These are phyloP conservation scores for Yamadazyma atmosphaerica DNA, from an alignment of 1,139 yeast genomes.

Conservation along the genomic window DNA sequence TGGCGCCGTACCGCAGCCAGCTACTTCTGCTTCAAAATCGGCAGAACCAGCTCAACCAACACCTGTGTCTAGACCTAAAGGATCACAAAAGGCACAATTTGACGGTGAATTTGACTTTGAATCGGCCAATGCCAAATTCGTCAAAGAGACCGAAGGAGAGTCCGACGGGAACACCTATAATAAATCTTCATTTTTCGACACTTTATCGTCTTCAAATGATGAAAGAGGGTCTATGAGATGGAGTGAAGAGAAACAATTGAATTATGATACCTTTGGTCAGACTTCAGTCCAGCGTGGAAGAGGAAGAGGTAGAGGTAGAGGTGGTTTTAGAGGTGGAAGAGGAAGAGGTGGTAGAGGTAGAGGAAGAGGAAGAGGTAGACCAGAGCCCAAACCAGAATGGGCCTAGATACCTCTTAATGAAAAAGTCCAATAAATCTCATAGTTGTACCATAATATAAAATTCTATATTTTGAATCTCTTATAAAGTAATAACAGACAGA, in stretches of 20 bases:
- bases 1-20: conserved; percentile 10
- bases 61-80: conserved; percentile 13
- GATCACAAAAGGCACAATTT: conserved; percentile 15
- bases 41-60: conserved; percentile 13
- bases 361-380: conserved; percentile 29
- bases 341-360: conserved; percentile 22
- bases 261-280: conserved; percentile 71
- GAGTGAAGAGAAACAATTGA: conserved; percentile 60
- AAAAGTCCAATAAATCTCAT: too few relatives aligned
- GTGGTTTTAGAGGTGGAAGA: conserved; percentile 30
- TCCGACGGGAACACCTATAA: conserved; percentile 44
- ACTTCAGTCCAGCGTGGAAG: conserved; percentile 29
- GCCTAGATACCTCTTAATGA: conserved; percentile 12
- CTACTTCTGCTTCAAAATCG: conserved; percentile 11
- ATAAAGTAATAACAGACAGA: too few relatives aligned
- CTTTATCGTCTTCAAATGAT: conserved; percentile 61
- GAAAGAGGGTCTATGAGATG: conserved; percentile 50
- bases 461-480: neutral
- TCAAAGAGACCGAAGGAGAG: conserved; percentile 32
- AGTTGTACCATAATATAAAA: neutral
- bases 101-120: conserved; percentile 57
- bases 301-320: conserved; percentile 35
- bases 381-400: conserved; percentile 22
- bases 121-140: conserved; percentile 63
- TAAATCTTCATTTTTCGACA: conserved; percentile 80